Base-by-base conservation (phyloP, 1,139 yeast species). In the Saccharomycopsis phalli region DNA sequence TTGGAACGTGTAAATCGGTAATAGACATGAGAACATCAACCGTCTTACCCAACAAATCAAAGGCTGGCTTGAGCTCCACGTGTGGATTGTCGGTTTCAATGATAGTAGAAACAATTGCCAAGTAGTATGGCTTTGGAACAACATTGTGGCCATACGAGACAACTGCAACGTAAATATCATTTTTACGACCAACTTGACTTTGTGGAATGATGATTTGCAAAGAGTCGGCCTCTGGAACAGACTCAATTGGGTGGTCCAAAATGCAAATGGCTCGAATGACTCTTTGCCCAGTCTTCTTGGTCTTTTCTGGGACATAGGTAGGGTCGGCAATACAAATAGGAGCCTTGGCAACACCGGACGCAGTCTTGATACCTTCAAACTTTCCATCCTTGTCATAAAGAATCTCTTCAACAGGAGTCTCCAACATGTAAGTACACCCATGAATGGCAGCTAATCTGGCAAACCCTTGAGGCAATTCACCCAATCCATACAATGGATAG, bases 341-440 rank as follows among this genome's bases (percentile, higher is more conserved):
- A 1, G 98, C 95, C 55, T 74, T 80, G 25, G 95, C 96, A 32
- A 71, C 72, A 50, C 95, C 97, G 53, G 87, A 94, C 48, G 88
- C 93, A 39, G 96, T 82, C 52, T 76, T 74, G 41, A 91, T 94
- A 42, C 96, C 96, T 29, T 71, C 69, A 52, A 87, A 87, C 57
- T 78, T 81, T 38, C 79, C 81, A 23, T 76, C 76, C 18, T 71
- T 78, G 39, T 71, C 77, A 58, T 81, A 87, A 41, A 81, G 70
- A 23, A 87, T 72, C 61, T 88, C 95, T 48, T 91, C 95, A 48
- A 93, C 79, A 40, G 96, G 95, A 36, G 95, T 88, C 60, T 87
- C 95, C 57, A 91, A 75, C 98, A 91, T 93, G 60, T 87, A 91
- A 26, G 98, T 91, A 56, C 99, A 98, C 50, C 99, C 99, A 56